Conservation (phyloP, 352 stramenopile genomes). For the Thalassiosira hispida region DNA sequence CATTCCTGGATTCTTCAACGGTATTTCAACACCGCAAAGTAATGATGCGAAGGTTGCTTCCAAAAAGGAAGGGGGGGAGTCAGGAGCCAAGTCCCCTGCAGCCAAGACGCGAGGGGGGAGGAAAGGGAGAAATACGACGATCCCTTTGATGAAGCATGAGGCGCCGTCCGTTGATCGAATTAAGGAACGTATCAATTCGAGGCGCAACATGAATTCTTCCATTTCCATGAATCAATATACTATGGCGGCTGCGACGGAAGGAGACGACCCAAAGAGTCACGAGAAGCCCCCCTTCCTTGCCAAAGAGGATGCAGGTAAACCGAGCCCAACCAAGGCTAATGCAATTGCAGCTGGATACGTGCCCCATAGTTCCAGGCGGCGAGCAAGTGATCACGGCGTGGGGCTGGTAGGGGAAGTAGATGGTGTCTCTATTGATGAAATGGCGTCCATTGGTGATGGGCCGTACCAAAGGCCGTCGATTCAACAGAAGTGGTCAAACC, state of each 20-base stretch:
- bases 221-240: constrained; percentile 7
- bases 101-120: neutral
- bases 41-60: neutral
- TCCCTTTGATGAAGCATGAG: constrained; percentile 27
- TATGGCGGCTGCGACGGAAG: neutral
- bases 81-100: neutral
- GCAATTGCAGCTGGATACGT: neutral
- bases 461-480: neutral
- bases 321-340: neutral
- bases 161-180: constrained; percentile 20
- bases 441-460: neutral
- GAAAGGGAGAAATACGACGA: neutral
- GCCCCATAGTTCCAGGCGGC: neutral
- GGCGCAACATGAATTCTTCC: constrained; percentile 29
- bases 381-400: constrained; percentile 2
- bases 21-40: neutral
- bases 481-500: neutral
- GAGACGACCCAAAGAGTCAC: neutral
- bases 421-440: constrained; percentile 13
- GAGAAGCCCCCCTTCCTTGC: neutral
- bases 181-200: constrained; percentile 34
- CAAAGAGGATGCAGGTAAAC: neutral
- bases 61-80: neutral
- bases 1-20: constrained; percentile 24
- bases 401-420: constrained; percentile 33